Percentiles rank a stretch among this genome's conserved stretches.
Evolutionary conservation across 225 moss, liverwort and hornwort species (phyloP).

Genomic region (Takakia lepidozioides): DNA sequence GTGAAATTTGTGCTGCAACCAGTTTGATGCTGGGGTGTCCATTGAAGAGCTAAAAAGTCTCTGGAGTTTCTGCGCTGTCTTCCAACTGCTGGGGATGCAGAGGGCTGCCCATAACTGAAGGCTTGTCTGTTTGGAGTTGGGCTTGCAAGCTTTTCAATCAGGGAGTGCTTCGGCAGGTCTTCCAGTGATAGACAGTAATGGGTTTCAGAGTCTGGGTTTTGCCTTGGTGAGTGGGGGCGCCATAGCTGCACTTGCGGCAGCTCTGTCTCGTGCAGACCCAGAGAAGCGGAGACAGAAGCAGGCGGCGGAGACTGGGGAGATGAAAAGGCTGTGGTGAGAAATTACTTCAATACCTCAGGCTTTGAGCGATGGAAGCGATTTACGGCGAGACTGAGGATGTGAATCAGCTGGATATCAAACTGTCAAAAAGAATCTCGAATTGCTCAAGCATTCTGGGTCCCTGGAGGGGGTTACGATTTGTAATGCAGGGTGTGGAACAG

Average conservation of each 20-base stretch:
- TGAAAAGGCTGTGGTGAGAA: slow-evolving; percentile 88
- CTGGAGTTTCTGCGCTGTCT: too few relatives aligned
- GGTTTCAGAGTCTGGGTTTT: slow-evolving; percentile 42
- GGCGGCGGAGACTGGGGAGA: slow-evolving; percentile 74
- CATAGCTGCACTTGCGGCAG: slow-evolving; percentile 62
- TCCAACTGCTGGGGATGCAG: too few relatives aligned
- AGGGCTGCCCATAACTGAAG: too few relatives aligned
- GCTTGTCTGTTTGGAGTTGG: too few relatives aligned
- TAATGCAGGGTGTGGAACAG: slow-evolving; percentile 93
- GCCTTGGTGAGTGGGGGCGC: slow-evolving; percentile 81
- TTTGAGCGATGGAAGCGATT: slow-evolving; percentile 91
- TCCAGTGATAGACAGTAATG: too few relatives aligned
- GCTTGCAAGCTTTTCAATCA: too few relatives aligned
- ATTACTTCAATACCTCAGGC: slow-evolving; percentile 87
- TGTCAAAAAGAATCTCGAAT: slow-evolving; percentile 64
- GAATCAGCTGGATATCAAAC: slow-evolving; percentile 97
- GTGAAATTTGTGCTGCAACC: too few relatives aligned
- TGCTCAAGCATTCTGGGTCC: slow-evolving; percentile 29
- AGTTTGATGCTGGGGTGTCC: too few relatives aligned
- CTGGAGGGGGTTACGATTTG: slow-evolving; percentile 62
- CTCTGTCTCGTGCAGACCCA: slow-evolving; percentile 66
- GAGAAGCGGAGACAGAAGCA: slow-evolving; percentile 95
- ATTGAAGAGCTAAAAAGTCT: too few relatives aligned
- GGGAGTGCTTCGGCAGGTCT: too few relatives aligned
- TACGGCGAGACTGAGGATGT: slow-evolving; percentile 93